phyloP scores from a whole-genome alignment of 768 basidiomycete species.

The Rossbeevera mucosa region DNA sequence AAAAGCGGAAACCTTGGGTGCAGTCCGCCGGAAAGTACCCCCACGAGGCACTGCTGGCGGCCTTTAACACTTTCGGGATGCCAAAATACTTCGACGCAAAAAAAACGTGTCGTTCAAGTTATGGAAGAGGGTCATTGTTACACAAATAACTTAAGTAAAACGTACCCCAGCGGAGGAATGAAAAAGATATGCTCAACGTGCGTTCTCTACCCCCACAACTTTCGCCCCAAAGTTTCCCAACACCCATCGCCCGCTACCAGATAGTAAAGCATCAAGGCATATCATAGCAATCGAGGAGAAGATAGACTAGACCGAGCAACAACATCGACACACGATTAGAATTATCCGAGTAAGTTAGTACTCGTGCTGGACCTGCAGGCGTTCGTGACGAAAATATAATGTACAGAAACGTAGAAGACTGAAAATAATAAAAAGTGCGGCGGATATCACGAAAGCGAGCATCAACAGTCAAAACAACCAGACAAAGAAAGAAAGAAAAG shows the following conservation, averaged over 20 bases:
- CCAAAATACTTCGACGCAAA: background rate
- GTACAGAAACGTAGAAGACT: slow-evolving; percentile 20
- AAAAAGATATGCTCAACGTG: background rate
- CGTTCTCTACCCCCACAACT: background rate
- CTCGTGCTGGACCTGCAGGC: slow-evolving; percentile 29
- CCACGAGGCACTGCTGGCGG: background rate
- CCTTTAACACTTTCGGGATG: background rate
- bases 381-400: slow-evolving; percentile 19
- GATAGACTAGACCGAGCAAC: slow-evolving; percentile 12
- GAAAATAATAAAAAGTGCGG: slow-evolving; percentile 5
- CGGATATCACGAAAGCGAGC: slow-evolving; percentile 10
- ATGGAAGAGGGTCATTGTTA: background rate
- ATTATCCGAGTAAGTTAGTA: slow-evolving; percentile 33
- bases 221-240: background rate
- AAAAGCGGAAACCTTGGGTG: background rate
- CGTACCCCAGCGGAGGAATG: background rate
- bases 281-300: slow-evolving; percentile 9
- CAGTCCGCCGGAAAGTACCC: slow-evolving; percentile 1
- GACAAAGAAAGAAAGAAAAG: slow-evolving; percentile 2
- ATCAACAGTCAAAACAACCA: background rate
- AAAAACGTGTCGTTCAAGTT: slow-evolving; percentile 5
- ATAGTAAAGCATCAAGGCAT: slow-evolving; percentile 8
- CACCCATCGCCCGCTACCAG: background rate
- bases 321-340: slow-evolving; percentile 21
- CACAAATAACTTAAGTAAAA: slow-evolving; percentile 1